Percentiles rank a stretch among this genome's conserved stretches.
Conservation (phyloP, 1,284 basidiomycete species). For the Naganishia sp. region DNA sequence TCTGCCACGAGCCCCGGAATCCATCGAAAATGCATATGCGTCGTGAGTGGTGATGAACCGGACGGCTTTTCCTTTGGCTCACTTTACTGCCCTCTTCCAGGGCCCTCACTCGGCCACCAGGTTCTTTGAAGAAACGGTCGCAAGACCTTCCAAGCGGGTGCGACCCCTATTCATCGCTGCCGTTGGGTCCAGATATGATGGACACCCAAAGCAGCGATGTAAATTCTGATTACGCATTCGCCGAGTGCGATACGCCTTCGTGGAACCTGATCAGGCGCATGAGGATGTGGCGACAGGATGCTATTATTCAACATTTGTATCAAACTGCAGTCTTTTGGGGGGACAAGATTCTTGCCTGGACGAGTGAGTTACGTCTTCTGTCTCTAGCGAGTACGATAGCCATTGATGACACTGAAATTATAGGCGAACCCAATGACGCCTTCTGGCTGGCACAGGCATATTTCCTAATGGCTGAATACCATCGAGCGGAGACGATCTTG, state of each 20-base stretch:
- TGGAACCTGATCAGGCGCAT: slow-evolving; percentile 92
- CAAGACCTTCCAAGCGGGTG: not conserved
- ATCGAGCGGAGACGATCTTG: slow-evolving; percentile 86
- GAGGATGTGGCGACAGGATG: slow-evolving; percentile 94
- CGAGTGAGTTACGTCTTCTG: slow-evolving; percentile 65
- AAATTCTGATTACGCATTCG: too few relatives aligned
- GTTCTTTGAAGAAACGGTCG: not conserved
- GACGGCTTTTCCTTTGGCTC: not conserved
- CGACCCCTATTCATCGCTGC: too few relatives aligned
- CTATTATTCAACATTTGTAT: slow-evolving; percentile 95
- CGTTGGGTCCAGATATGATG: too few relatives aligned
- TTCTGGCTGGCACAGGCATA: slow-evolving; percentile 98
- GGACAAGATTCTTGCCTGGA: slow-evolving; percentile 91
- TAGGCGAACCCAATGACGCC: slow-evolving; percentile 93
- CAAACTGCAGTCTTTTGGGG: slow-evolving; percentile 99
- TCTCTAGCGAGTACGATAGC: slow-evolving; percentile 23
- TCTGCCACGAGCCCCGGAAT: not conserved
- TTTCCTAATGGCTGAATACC: slow-evolving; percentile 92
- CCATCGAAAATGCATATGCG: not conserved
- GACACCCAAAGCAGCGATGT: too few relatives aligned
- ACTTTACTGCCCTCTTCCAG: not conserved
- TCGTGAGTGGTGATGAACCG: not conserved
- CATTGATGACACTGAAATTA: not conserved
- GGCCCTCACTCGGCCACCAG: too few relatives aligned
- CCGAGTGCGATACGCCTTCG: slow-evolving; percentile 50